Evolutionary conservation across 208 protist genomes (phyloP).

Genomic region (Leishmania braziliensis): DNA sequence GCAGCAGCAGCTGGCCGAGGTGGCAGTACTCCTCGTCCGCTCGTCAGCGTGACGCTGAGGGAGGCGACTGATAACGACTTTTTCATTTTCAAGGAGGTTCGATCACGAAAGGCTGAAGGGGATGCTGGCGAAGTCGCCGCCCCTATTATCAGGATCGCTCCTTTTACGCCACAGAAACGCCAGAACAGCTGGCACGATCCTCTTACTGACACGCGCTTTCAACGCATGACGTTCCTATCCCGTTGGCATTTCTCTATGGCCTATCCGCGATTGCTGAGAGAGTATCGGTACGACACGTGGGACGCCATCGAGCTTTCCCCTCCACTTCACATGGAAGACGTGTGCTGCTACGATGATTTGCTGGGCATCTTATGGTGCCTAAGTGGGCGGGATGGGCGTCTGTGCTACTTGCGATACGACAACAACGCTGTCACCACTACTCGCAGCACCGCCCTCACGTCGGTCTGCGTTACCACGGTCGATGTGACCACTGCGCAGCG

Average conservation of each 20-base stretch:
- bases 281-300: constrained; percentile 12
- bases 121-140: not conserved
- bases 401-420: constrained; percentile 9
- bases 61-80: constrained; percentile 59
- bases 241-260: constrained; percentile 19
- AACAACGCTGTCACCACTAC: not conserved
- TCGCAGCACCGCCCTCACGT: constrained; percentile 1
- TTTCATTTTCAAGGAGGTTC: constrained; percentile 52
- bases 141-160: not conserved
- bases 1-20: not conserved
- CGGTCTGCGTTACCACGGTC: constrained; percentile 14
- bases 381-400: constrained; percentile 7
- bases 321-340: constrained; percentile 11
- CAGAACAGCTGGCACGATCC: constrained; percentile 1
- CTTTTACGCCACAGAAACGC: not conserved
- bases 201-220: constrained; percentile 20
- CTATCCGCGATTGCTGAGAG: constrained; percentile 10
- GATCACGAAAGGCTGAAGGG: not conserved
- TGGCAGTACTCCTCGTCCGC: not conserved
- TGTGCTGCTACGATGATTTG: constrained; percentile 22
- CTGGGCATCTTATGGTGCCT: constrained; percentile 29
- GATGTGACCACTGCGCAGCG: constrained; percentile 5
- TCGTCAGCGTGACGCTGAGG: constrained; percentile 20
- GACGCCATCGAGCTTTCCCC: constrained; percentile 9
- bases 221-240: constrained; percentile 9